These are phyloP conservation scores for Cyphellophora europaea DNA, from an alignment of 2,329 filamentous ascomycete species.

Conservation along the genomic window DNA sequence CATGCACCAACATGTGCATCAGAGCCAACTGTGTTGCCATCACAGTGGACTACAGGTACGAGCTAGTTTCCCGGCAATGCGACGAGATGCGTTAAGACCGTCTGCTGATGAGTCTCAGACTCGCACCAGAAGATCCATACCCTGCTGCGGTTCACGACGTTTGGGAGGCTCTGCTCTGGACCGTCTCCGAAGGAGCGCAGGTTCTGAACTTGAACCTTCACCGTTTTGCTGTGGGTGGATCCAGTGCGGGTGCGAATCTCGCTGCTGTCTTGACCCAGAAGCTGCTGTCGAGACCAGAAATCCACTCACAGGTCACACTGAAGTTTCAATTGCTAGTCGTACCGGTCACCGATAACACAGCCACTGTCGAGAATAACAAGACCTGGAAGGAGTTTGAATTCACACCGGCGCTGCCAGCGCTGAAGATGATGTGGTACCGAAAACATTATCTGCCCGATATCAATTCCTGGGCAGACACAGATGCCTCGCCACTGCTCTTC, in stretches of 20 bases:
- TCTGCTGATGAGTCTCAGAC: too few species aligned
- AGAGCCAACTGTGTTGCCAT: slow-evolving; percentile 44
- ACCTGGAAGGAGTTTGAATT: slow-evolving; percentile 44
- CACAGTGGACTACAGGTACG: slow-evolving; percentile 46
- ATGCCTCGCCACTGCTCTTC: slow-evolving; percentile 48
- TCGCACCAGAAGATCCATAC: slow-evolving; percentile 48
- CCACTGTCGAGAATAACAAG: slow-evolving; percentile 31
- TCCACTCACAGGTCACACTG: slow-evolving; percentile 1
- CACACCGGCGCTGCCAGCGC: slow-evolving; percentile 43
- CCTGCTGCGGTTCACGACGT: slow-evolving; percentile 49
- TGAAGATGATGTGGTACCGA: slow-evolving; percentile 55
- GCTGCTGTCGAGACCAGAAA: slow-evolving; percentile 24
- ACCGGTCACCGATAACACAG: slow-evolving; percentile 51
- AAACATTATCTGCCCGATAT: slow-evolving; percentile 45
- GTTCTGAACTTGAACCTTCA: slow-evolving; percentile 31
- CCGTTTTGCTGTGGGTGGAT: slow-evolving; percentile 40
- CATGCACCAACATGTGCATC: slow-evolving; percentile 46
- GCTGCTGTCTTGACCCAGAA: slow-evolving; percentile 46
- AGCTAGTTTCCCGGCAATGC: too few species aligned
- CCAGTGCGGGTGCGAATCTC: slow-evolving; percentile 45
- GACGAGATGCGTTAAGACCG: too few species aligned
- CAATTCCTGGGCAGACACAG: slow-evolving; percentile 37
- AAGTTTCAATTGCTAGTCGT: slow-evolving; percentile 44
- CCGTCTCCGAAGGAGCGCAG: slow-evolving; percentile 15
- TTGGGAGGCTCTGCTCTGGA: slow-evolving; percentile 47